These are phyloP conservation scores for Cladosporium sp. DNA, from an alignment of 2,329 filamentous ascomycete species.

Conservation along the genomic window DNA sequence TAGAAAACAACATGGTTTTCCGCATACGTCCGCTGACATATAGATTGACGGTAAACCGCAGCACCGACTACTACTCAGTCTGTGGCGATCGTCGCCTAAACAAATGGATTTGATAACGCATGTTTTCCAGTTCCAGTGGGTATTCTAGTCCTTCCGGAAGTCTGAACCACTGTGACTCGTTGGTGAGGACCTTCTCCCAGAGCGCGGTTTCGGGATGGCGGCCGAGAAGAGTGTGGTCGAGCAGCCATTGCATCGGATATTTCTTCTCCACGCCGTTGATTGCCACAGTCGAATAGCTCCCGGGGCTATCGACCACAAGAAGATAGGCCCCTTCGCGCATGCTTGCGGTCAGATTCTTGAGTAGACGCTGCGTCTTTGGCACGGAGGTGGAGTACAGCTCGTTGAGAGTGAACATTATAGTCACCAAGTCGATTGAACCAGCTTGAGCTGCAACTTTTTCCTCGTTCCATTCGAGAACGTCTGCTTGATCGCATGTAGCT, in stretches of 20 bases:
- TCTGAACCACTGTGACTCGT: slow-evolving; percentile 84
- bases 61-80: neutral
- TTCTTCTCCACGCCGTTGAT: slow-evolving; percentile 53
- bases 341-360: slow-evolving; percentile 61
- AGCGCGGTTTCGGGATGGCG: slow-evolving; percentile 18
- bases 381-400: slow-evolving; percentile 81
- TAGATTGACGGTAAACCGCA: neutral
- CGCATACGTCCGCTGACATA: neutral
- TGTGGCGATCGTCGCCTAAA: slow-evolving; percentile 44
- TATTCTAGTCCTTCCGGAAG: slow-evolving; percentile 60
- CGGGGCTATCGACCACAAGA: slow-evolving; percentile 85
- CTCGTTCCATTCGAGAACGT: slow-evolving; percentile 44
- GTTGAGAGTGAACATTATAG: slow-evolving; percentile 89
- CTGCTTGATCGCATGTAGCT: slow-evolving; percentile 43
- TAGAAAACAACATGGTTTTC: too few species aligned
- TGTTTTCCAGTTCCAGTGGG: slow-evolving; percentile 83
- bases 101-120: slow-evolving; percentile 89
- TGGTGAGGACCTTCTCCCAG: slow-evolving; percentile 70
- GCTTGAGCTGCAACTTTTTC: slow-evolving; percentile 21
- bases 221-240: slow-evolving; percentile 69
- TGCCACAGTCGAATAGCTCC: slow-evolving; percentile 80
- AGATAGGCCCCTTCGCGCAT: slow-evolving; percentile 59
- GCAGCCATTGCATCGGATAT: slow-evolving; percentile 91
- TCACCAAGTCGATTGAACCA: slow-evolving; percentile 50
- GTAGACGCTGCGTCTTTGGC: slow-evolving; percentile 66